Evolutionary conservation across 1,284 basidiomycete genomes (phyloP).

Genomic region (Cystobasidium slooffiae): DNA sequence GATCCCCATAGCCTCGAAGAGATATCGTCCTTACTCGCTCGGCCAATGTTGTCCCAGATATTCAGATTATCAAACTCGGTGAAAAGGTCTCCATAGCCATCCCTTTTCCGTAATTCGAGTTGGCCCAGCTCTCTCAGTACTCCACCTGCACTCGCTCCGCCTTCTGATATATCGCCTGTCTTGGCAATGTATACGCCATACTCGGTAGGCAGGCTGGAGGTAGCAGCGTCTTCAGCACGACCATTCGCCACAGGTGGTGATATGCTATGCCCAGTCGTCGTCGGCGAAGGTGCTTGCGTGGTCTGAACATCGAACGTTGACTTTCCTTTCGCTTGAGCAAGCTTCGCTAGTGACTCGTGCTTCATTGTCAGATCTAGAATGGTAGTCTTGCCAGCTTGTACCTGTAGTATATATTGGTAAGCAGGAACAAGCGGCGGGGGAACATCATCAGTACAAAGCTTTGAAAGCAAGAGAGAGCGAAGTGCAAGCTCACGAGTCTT

Average conservation of each 20-base stretch:
- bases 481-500: conserved; percentile 50
- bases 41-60: conserved; percentile 59
- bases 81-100: conserved; percentile 59
- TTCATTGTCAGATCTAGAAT: conserved; percentile 59
- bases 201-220: conserved; percentile 20
- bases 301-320: conserved; percentile 25
- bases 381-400: conserved; percentile 57
- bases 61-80: conserved; percentile 57
- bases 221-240: background rate
- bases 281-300: conserved; percentile 4
- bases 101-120: conserved; percentile 55
- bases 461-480: background rate
- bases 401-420: conserved; percentile 31
- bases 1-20: background rate
- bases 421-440: background rate
- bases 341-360: conserved; percentile 38
- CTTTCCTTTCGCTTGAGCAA: conserved; percentile 17
- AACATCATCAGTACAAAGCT: background rate
- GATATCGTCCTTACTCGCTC: conserved; percentile 47
- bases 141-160: conserved; percentile 57
- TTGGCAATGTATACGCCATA: conserved; percentile 57
- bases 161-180: conserved; percentile 58
- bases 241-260: conserved; percentile 35
- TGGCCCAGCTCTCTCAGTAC: conserved; percentile 53
- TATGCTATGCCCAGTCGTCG: conserved; percentile 52